These are phyloP conservation scores for Cylindrotheca closterium DNA, from an alignment of 108 stramenopile genomes.

Conservation along the genomic window DNA sequence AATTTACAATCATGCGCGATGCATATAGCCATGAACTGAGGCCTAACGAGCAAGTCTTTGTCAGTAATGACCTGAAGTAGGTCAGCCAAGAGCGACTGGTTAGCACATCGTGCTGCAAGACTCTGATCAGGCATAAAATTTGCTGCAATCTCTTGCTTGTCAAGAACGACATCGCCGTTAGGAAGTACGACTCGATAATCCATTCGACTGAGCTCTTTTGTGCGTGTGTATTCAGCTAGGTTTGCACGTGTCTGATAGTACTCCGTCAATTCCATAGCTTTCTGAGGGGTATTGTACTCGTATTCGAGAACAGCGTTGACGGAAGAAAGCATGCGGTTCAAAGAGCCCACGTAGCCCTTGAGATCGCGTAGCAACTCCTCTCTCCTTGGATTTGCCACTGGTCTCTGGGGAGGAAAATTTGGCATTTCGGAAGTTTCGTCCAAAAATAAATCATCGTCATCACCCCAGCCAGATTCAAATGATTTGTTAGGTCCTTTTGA, in stretches of 20 bases:
- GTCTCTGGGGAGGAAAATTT: not conserved
- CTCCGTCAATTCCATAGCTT: slow-evolving; percentile 63
- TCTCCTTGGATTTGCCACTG: not conserved
- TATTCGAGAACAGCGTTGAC: slow-evolving; percentile 44
- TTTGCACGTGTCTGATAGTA: slow-evolving; percentile 68
- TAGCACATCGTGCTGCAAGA: slow-evolving; percentile 58
- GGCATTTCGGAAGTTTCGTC: not conserved
- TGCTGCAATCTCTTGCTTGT: slow-evolving; percentile 40
- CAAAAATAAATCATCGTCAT: slow-evolving; percentile 21
- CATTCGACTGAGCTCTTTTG: slow-evolving; percentile 81
- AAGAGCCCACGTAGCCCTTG: slow-evolving; percentile 18
- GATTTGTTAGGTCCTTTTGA: not conserved
- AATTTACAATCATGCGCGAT: slow-evolving; percentile 48
- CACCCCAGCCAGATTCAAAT: slow-evolving; percentile 24
- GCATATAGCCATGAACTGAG: slow-evolving; percentile 58
- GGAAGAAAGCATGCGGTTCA: slow-evolving; percentile 22
- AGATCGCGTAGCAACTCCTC: slow-evolving; percentile 8
- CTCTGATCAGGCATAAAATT: slow-evolving; percentile 30
- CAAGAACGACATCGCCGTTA: slow-evolving; percentile 38
- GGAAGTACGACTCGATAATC: slow-evolving; percentile 62
- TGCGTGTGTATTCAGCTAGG: slow-evolving; percentile 72
- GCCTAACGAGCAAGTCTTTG: slow-evolving; percentile 37
- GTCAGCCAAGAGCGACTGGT: slow-evolving; percentile 84
- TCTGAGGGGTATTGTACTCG: slow-evolving; percentile 75
- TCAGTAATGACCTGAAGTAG: slow-evolving; percentile 67